Conservation (phyloP, 148 eudicot species). For the Cornus florida region DNA sequence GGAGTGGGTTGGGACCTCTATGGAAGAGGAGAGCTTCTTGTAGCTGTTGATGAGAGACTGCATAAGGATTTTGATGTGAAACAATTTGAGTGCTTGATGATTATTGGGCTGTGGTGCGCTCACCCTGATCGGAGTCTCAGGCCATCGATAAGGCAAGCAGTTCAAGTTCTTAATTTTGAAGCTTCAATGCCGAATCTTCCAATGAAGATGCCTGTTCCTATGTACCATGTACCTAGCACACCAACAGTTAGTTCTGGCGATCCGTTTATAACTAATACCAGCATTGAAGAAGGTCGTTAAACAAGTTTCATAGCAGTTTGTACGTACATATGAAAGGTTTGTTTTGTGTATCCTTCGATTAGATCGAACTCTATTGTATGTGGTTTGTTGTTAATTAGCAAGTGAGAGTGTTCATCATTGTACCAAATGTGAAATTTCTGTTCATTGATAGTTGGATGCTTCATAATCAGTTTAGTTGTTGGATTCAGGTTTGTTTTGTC, state of each 20-base stretch:
- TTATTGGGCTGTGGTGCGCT: slow-evolving; percentile 27
- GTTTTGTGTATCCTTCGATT: no score
- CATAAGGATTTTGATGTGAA: slow-evolving; percentile 24
- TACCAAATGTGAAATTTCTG: no score
- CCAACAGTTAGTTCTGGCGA: slow-evolving; percentile 10
- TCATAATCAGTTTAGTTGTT: no score
- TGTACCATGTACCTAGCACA: slow-evolving; percentile 15
- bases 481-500: no score
- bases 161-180: slow-evolving; percentile 42
- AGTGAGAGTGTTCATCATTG: no score
- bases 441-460: no score
- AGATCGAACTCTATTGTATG: no score
- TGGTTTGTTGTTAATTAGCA: no score
- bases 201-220: slow-evolving; percentile 19
- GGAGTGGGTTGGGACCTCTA: slow-evolving; percentile 55
- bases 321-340: no score
- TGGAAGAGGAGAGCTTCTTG: slow-evolving; percentile 29
- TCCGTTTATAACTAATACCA: slow-evolving; percentile 6
- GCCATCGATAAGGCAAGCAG: slow-evolving; percentile 53
- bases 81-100: slow-evolving; percentile 40
- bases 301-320: no score
- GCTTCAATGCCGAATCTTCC: slow-evolving; percentile 32
- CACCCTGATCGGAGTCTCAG: slow-evolving; percentile 44
- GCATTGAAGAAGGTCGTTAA: slow-evolving; percentile 16
- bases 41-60: slow-evolving; percentile 33